phyloP scores from a whole-genome alignment of 495 filamentous ascomycete species.

The Hyaloscypha variabilis region DNA sequence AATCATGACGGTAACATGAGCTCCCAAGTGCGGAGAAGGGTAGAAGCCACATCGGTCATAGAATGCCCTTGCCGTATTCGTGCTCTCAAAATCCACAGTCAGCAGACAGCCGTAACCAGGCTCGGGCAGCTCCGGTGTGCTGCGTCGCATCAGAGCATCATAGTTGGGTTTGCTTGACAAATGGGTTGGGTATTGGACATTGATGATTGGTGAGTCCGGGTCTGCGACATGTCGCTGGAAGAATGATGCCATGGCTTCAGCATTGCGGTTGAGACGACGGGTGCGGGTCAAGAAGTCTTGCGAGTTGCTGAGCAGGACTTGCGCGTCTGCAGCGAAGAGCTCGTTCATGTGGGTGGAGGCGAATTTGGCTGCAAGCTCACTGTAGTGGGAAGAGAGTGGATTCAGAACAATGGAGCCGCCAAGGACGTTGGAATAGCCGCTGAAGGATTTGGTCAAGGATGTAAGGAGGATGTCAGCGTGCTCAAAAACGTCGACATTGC shows the following conservation, averaged over 20 bases:
- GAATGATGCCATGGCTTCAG: constrained; percentile 78
- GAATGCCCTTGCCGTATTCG: no score
- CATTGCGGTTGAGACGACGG: constrained; percentile 81
- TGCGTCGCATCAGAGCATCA: no score
- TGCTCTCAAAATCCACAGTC: no score
- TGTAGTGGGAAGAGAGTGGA: constrained; percentile 73
- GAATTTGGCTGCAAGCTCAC: constrained; percentile 61
- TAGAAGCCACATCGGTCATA: no score
- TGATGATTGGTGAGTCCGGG: no score
- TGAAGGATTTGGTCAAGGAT: constrained; percentile 95
- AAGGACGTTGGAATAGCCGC: constrained; percentile 97
- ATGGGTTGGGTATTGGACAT: no score
- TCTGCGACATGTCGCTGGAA: no score
- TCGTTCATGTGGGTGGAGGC: constrained; percentile 77
- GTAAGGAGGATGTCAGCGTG: constrained; percentile 90
- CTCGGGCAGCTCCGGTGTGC: no score
- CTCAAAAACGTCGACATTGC: constrained; percentile 47
- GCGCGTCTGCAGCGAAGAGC: constrained; percentile 90
- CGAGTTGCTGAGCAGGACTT: constrained; percentile 95
- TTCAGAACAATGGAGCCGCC: constrained; percentile 88
- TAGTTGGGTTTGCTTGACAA: no score
- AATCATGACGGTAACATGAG: no score
- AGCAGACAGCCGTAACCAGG: no score
- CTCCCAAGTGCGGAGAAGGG: no score
- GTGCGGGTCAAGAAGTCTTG: constrained; percentile 86